Evolutionary conservation across 441 rosid genomes (phyloP), one percentile per base, ranked within the genome.

Genomic region (Jatropha multifida): DNA sequence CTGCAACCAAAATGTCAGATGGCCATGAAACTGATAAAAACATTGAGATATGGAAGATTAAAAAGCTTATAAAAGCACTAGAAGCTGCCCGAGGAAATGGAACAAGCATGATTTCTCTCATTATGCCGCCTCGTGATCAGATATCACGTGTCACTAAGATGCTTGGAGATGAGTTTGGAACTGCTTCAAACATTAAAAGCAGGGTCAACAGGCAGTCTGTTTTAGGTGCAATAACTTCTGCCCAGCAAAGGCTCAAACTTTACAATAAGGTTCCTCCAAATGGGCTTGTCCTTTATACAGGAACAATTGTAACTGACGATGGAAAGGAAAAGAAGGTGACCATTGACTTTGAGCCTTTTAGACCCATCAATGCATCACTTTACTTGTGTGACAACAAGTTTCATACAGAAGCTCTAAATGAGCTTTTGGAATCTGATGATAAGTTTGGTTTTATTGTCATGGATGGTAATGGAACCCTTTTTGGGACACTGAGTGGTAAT

Each of bases 181-280:
- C 98, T 64, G 98, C 97, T 37, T 93, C 98, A 12, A 93, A 93
- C 88, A 92, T 92, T 82, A 92, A 92, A 77, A 90, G 92, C 83
- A 85, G 98, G 80, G 98, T 92, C 60, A 93, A 93, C 78, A 91
- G 98, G 52, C 98, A 93, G 70, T 93, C 98, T 65, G 98, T 93
- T 59, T 75, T 91, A 4, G 94, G 94, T 61, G 97, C 98, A 4
- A 93, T 92, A 70, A 93, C 97, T 0, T 93, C 97, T 10, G 97
- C 97, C 74, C 97, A 89, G 79, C 98, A 93, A 77, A 87, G 97
- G 78, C 90, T 93, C 78, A 92, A 93, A 83, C 97, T 90, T 15
- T 93, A 92, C 88, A 92, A 75, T 71, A 88, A 81, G 86, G 97
- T 92, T 55, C 97, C 98, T 63, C 80, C 96, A 55, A 93, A 92